Base-by-base conservation (phyloP, 2,329 filamentous ascomycete species). In the Fusarium decemcellulare region DNA sequence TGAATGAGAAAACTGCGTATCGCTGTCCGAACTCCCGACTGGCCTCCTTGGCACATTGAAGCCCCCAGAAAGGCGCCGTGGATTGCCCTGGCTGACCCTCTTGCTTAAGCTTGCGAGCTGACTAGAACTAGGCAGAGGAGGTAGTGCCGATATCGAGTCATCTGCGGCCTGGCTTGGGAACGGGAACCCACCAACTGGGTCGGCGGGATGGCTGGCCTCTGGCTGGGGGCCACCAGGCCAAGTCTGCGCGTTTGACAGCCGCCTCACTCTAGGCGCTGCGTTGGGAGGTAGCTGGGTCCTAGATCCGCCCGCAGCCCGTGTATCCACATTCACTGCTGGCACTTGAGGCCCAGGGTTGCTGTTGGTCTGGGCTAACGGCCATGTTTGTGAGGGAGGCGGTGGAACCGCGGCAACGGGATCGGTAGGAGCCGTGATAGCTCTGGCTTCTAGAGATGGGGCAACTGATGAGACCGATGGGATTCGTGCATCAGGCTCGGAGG, bases 11-110 rank as follows among this genome's bases (percentile, higher is more conserved):
- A 68, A 53, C 15, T 60, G 61, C 57, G 59, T 70, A 68, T 58
- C 71, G 67, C 70, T 72, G 52, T 70, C 70, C n/a, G 77, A 77
- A 58, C 77, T 78, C 48, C 79, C 80, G 10, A 83, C 76, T 34
- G 80, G 81, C 6, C 82, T 78, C 32, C 82, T 82, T 2, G 82
- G 80, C 2, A 82, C 75, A 11, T 77, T 72, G 29, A 84, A 82
- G 32, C 76, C 80, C 6, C 82, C 82, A 6, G 85, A 86, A 6
- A 83, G 72, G 4, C 82, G 82, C 9, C 81, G 79, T 9, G 84
- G 78, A 8, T 78, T 73, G 11, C 78, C 77, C 34, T 80, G 79
- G 14, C 80, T 79, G 23, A 79, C 77, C 37, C 81, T 79, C 62
- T 76, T 79, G 57, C 80, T 79, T 15, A 81, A 62, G 60, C 78